Evolutionary conservation across 2,329 filamentous ascomycete genomes (phyloP).

Genomic region (Didymella sp.): DNA sequence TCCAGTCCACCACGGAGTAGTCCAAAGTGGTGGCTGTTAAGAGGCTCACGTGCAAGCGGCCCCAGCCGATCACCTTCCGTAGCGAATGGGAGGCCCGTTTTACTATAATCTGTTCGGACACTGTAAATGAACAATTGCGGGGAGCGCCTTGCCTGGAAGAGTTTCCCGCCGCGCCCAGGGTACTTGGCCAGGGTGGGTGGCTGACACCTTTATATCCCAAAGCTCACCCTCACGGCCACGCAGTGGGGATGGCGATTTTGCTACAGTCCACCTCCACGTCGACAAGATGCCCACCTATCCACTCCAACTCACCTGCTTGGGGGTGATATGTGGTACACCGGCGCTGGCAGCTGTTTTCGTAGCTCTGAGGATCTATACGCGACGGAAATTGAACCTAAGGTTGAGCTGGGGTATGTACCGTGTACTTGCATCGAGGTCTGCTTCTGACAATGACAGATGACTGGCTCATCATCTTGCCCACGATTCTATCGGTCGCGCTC

Average conservation of each 20-base stretch:
- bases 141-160: slow-evolving; percentile 10
- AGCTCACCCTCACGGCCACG: slow-evolving; percentile 10
- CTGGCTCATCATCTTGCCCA: slow-evolving; percentile 48
- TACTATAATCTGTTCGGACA: slow-evolving; percentile 15
- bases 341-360: slow-evolving; percentile 45
- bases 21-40: slow-evolving; percentile 7
- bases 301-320: slow-evolving; percentile 48
- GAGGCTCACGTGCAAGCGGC: slow-evolving; percentile 10
- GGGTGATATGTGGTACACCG: slow-evolving; percentile 47
- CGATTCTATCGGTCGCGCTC: slow-evolving; percentile 46
- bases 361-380: slow-evolving; percentile 46
- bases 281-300: slow-evolving; percentile 49
- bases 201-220: slow-evolving; percentile 18
- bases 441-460: slow-evolving; percentile 40
- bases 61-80: slow-evolving; percentile 5
- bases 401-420: slow-evolving; percentile 45
- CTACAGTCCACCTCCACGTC: slow-evolving; percentile 24
- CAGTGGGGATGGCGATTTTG: slow-evolving; percentile 18
- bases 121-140: slow-evolving; percentile 19
- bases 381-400: slow-evolving; percentile 47
- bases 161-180: slow-evolving; percentile 11
- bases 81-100: slow-evolving; percentile 16
- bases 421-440: neutral
- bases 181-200: slow-evolving; percentile 7
- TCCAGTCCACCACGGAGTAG: neutral